A percentile compares a stretch with the other conserved stretches of the same genome.
These are phyloP conservation scores for Cladosporium cucumerinum DNA, from an alignment of 2,329 filamentous ascomycete species.

Conservation along the genomic window DNA sequence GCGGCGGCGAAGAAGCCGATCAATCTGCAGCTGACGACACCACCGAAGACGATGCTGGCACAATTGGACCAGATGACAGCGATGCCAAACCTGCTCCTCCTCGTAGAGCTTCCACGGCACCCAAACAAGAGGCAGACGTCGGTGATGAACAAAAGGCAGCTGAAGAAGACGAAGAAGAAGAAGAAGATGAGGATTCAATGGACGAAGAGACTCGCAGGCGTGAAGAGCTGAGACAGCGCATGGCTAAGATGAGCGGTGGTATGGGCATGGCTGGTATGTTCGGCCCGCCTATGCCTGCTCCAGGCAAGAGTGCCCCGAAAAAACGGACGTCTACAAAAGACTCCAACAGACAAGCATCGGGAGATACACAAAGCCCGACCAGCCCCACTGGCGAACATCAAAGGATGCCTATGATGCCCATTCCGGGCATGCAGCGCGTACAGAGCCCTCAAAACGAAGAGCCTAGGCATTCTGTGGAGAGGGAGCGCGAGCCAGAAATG, in stretches of 20 bases:
- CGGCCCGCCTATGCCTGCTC: constrained; percentile 66
- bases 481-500: constrained; percentile 3
- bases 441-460: constrained; percentile 49
- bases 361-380: constrained; percentile 24
- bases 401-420: constrained; percentile 54
- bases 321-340: constrained; percentile 38
- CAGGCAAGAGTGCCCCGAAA: constrained; percentile 47
- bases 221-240: constrained; percentile 85
- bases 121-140: constrained; percentile 43
- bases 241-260: constrained; percentile 97
- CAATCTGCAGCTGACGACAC: constrained; percentile 61
- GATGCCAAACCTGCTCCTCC: constrained; percentile 56
- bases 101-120: constrained; percentile 42
- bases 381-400: constrained; percentile 26
- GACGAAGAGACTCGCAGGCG: constrained; percentile 83
- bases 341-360: constrained; percentile 19
- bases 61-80: constrained; percentile 69
- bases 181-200: constrained; percentile 72
- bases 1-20: constrained; percentile 64
- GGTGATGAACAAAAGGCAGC: constrained; percentile 49
- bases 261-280: constrained; percentile 98
- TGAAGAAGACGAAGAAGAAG: constrained; percentile 66
- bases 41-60: constrained; percentile 59
- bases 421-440: constrained; percentile 59
- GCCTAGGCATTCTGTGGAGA: constrained; percentile 7